Conservation (phyloP, 352 stramenopile species). For the Sclerospora graminicola region DNA sequence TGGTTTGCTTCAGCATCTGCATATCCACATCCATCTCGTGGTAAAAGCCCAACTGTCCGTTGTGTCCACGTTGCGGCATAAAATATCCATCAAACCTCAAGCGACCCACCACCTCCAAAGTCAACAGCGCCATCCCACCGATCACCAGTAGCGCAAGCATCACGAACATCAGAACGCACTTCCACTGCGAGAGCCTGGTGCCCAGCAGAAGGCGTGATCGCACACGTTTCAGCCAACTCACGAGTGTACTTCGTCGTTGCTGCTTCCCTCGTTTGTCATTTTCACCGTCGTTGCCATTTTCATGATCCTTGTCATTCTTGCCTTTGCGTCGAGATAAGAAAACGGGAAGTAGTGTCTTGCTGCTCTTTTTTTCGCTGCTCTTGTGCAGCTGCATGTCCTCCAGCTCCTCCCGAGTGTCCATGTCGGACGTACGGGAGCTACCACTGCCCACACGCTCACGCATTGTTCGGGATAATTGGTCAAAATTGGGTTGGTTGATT, state of each 20-base stretch:
- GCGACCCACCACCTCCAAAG: slow-evolving; percentile 36
- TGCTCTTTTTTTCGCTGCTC: slow-evolving; percentile 7
- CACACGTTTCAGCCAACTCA: slow-evolving; percentile 6
- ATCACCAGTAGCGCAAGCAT: slow-evolving; percentile 21
- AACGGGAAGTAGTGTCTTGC: slow-evolving; percentile 18
- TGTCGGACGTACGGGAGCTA: slow-evolving; percentile 12
- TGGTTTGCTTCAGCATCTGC: slow-evolving; percentile 29
- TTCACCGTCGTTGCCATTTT: slow-evolving; percentile 24
- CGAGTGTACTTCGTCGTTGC: not conserved
- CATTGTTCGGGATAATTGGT: slow-evolving; percentile 2
- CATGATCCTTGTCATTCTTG: slow-evolving; percentile 10
- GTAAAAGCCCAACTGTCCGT: slow-evolving; percentile 59
- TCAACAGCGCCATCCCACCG: slow-evolving; percentile 12
- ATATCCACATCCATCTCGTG: slow-evolving; percentile 77
- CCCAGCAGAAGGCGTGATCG: slow-evolving; percentile 3
- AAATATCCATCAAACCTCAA: slow-evolving; percentile 49
- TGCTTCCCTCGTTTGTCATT: slow-evolving; percentile 22
- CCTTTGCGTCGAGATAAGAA: slow-evolving; percentile 5
- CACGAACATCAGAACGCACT: slow-evolving; percentile 7
- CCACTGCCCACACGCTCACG: slow-evolving; percentile 17
- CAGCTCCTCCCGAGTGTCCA: slow-evolving; percentile 8
- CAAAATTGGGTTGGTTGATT: slow-evolving; percentile 2
- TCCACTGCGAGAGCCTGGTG: slow-evolving; percentile 2
- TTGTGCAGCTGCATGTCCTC: slow-evolving; percentile 7
- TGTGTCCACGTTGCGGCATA: slow-evolving; percentile 17